Evolutionary conservation across 2,329 filamentous ascomycete species (phyloP).

Genomic region (Rhytidhysteron rufulum): DNA sequence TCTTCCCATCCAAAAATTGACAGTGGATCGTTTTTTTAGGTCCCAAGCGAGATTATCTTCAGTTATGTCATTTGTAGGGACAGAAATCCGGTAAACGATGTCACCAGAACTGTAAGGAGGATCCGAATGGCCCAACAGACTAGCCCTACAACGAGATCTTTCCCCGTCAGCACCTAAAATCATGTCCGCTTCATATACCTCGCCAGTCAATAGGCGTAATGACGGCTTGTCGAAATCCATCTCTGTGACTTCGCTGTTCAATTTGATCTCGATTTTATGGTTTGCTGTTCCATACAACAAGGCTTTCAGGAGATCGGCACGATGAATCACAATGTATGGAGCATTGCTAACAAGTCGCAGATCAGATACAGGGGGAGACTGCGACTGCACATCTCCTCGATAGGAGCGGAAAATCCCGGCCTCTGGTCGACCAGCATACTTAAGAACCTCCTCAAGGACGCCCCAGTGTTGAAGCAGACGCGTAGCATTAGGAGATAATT

Average conservation of each 20-base stretch:
- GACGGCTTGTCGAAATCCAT: constrained; percentile 43
- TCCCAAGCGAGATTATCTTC: constrained; percentile 50
- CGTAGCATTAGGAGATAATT: constrained; percentile 39
- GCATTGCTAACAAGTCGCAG: constrained; percentile 51
- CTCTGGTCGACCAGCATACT: constrained; percentile 37
- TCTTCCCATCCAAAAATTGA: constrained; percentile 63
- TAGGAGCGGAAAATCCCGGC: constrained; percentile 53
- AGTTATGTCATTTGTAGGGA: constrained; percentile 49
- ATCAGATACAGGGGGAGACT: constrained; percentile 45
- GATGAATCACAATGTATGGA: constrained; percentile 59
- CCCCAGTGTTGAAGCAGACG: constrained; percentile 50
- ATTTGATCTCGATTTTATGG: constrained; percentile 50
- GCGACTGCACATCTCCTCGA: constrained; percentile 39
- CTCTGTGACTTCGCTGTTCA: constrained; percentile 46
- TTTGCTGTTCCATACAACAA: constrained; percentile 50
- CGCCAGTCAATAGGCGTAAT: constrained; percentile 40
- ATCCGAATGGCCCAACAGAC: constrained; percentile 45
- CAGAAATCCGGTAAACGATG: constrained; percentile 62
- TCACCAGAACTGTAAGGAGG: constrained; percentile 59
- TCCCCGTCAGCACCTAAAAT: constrained; percentile 58
- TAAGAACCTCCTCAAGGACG: constrained; percentile 41
- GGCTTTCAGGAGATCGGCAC: constrained; percentile 57
- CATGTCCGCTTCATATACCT: constrained; percentile 48
- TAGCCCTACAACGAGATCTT: constrained; percentile 56
- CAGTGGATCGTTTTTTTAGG: no score